These are phyloP conservation scores for Colletotrichum caudatum DNA, from an alignment of 2,329 filamentous ascomycete species.

Conservation along the genomic window DNA sequence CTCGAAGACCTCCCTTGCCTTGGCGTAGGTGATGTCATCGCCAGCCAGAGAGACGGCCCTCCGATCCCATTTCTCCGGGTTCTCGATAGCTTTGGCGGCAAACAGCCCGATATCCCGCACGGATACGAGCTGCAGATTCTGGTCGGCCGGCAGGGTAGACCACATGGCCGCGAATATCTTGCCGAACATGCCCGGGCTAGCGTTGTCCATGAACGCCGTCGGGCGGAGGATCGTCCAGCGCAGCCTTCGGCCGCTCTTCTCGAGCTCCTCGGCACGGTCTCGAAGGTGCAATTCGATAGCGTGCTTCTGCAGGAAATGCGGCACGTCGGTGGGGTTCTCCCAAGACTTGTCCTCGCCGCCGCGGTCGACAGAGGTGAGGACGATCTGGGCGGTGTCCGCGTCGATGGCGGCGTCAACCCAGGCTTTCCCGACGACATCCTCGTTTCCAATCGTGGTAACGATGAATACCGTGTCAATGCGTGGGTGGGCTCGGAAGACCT, in stretches of 20 bases:
- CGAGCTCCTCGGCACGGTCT: constrained; percentile 30
- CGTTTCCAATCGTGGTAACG: constrained; percentile 46
- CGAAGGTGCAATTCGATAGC: constrained; percentile 42
- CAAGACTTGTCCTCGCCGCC: constrained; percentile 46
- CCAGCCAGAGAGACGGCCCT: constrained; percentile 41
- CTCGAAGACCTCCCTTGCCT: constrained; percentile 37
- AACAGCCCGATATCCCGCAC: constrained; percentile 47
- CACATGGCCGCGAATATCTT: constrained; percentile 47
- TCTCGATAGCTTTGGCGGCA: constrained; percentile 37
- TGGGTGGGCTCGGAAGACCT: constrained; percentile 44
- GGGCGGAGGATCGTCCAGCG: constrained; percentile 47
- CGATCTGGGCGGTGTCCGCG: constrained; percentile 60
- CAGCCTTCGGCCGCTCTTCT: constrained; percentile 3
- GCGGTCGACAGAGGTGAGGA: constrained; percentile 46
- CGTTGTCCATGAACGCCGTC: constrained; percentile 48
- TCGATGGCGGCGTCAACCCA: constrained; percentile 46
- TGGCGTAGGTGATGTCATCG: constrained; percentile 40
- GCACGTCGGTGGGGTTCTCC: constrained; percentile 44
- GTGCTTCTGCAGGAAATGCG: constrained; percentile 45
- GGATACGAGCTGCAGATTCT: constrained; percentile 46
- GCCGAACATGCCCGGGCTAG: constrained; percentile 46
- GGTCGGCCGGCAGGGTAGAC: constrained; percentile 45
- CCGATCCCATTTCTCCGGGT: constrained; percentile 41
- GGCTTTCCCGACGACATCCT: constrained; percentile 45
- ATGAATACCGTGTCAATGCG: constrained; percentile 45